A percentile compares a stretch with the other conserved stretches of the same genome.
Conservation (phyloP, 164 flowering plant genomes). For the Berberis thunbergii region DNA sequence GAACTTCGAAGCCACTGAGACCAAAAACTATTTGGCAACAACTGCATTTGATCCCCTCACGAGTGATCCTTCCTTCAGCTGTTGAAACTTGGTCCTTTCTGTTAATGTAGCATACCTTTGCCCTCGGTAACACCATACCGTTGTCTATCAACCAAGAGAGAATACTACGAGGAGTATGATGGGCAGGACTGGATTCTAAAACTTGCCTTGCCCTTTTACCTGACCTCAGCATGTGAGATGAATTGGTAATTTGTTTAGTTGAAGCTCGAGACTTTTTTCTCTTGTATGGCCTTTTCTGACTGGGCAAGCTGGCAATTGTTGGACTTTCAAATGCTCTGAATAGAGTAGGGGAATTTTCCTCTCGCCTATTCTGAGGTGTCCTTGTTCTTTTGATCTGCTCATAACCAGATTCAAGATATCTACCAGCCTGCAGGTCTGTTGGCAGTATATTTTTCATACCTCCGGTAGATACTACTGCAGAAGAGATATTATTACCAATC, state of each 20-base stretch:
- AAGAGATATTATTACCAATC: neutral
- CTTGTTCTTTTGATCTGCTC: no score
- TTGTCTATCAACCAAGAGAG: constrained; percentile 76
- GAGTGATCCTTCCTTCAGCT: constrained; percentile 47
- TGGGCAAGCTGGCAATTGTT: neutral
- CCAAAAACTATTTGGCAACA: constrained; percentile 53
- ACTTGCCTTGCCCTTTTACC: constrained; percentile 39
- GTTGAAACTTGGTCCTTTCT: constrained; percentile 12
- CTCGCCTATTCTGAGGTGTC: no score
- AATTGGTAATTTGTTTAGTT: neutral
- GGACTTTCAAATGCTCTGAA: no score
- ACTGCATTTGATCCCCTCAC: constrained; percentile 71
- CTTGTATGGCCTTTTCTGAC: constrained; percentile 8
- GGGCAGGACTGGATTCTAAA: constrained; percentile 18
- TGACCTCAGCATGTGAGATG: constrained; percentile 28
- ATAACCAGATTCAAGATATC: no score
- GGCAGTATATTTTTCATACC: no score
- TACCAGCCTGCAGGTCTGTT: no score
- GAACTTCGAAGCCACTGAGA: constrained; percentile 43
- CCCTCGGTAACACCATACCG: constrained; percentile 47
- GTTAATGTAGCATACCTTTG: constrained; percentile 39
- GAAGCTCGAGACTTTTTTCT: constrained; percentile 9
- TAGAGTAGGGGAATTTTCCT: no score
- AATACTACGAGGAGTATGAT: constrained; percentile 34
- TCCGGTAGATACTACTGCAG: no score